Percentiles rank a stretch among this genome's conserved stretches.
Conservation (phyloP, 2,329 filamentous ascomycete genomes). For the Penicillium brasilianum region DNA sequence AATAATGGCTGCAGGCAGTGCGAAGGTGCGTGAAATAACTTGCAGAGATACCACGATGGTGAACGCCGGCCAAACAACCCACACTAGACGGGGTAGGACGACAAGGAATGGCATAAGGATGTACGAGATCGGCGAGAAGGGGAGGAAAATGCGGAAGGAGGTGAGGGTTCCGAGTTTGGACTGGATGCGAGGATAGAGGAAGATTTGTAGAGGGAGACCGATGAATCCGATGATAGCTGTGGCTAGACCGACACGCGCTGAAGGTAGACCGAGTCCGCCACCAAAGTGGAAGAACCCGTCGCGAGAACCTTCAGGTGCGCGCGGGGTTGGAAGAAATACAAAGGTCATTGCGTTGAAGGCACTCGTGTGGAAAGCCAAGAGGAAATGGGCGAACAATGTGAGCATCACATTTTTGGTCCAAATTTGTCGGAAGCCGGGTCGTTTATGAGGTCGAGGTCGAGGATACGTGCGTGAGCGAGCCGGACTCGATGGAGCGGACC, state of each 20-base stretch:
- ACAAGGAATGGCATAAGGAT: slow-evolving; percentile 72
- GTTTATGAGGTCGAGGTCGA: slow-evolving; percentile 47
- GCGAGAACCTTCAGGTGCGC: slow-evolving; percentile 53
- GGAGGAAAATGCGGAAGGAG: slow-evolving; percentile 70
- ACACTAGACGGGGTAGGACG: slow-evolving; percentile 63
- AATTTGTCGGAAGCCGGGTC: slow-evolving; percentile 55
- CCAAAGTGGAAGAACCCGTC: slow-evolving; percentile 62
- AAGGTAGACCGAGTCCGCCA: slow-evolving; percentile 75
- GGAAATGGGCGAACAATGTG: slow-evolving; percentile 66
- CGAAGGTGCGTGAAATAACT: slow-evolving; percentile 74
- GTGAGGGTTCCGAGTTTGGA: slow-evolving; percentile 69
- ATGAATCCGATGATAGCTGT: slow-evolving; percentile 77
- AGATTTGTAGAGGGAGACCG: slow-evolving; percentile 74
- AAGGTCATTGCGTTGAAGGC: slow-evolving; percentile 79
- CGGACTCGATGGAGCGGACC: slow-evolving; percentile 37
- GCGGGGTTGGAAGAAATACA: slow-evolving; percentile 75
- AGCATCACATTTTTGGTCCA: slow-evolving; percentile 61
- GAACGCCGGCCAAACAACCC: slow-evolving; percentile 68
- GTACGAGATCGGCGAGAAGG: slow-evolving; percentile 74
- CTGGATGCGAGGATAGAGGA: slow-evolving; percentile 72
- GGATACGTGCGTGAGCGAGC: slow-evolving; percentile 31
- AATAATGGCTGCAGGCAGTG: slow-evolving; percentile 63
- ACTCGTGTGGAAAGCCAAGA: slow-evolving; percentile 75
- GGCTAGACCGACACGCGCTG: slow-evolving; percentile 73
- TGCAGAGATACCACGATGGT: slow-evolving; percentile 69